These are phyloP conservation scores for Lentinula raphanica DNA, from an alignment of 768 basidiomycete species.

Conservation along the genomic window DNA sequence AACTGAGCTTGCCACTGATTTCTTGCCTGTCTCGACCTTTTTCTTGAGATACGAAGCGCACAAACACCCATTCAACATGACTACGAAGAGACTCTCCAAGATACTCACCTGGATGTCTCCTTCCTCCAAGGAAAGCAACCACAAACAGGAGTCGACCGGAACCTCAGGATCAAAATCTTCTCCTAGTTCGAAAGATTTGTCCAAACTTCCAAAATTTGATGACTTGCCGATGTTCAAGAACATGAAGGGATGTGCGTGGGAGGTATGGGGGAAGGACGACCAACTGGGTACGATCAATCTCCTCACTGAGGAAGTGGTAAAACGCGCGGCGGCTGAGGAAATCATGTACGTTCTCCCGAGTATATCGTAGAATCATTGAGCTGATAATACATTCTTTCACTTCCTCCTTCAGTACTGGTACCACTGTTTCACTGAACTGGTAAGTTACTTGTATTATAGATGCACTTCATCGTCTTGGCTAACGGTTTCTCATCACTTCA, in stretches of 20 bases:
- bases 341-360: slow-evolving; percentile 35
- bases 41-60: too few species aligned
- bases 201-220: slow-evolving; percentile 8
- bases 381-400: neutral
- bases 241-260: slow-evolving; percentile 60
- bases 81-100: slow-evolving; percentile 3
- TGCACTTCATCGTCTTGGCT: too few species aligned
- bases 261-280: slow-evolving; percentile 60
- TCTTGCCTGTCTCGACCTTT: too few species aligned
- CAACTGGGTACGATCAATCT: slow-evolving; percentile 65
- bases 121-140: neutral
- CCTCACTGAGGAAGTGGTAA: slow-evolving; percentile 59
- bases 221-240: slow-evolving; percentile 38
- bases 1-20: too few species aligned
- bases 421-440: slow-evolving; percentile 59
- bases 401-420: slow-evolving; percentile 36
- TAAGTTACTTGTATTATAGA: slow-evolving; percentile 21
- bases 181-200: neutral
- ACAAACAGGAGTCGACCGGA: neutral
- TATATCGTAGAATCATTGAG: neutral
- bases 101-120: slow-evolving; percentile 2
- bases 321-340: slow-evolving; percentile 50
- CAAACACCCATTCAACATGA: neutral
- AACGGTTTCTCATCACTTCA: neutral
- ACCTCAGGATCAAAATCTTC: neutral